Base-by-base conservation (phyloP, 768 basidiomycete genomes). In the Daedalea quercina region DNA sequence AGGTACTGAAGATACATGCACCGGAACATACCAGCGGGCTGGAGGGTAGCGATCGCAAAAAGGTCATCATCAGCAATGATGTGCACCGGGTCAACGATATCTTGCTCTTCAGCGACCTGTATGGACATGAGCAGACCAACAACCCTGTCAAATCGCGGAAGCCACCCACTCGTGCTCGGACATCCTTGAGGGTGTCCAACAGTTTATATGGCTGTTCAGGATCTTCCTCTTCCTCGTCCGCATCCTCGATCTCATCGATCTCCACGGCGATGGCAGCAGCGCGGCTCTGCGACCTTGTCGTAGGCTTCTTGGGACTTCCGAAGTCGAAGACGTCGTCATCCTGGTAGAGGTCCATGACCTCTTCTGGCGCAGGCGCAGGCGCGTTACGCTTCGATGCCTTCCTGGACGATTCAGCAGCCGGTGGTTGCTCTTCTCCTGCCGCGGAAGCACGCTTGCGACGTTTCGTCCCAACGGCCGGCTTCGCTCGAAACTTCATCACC, bases 221-320 rank as follows among this genome's bases (percentile, higher is more conserved):
- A 40, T 15, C 37, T 8, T 40, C 37, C 4, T 15, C 37, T 17
- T 9, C 34, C 44, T 50, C 41, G 46, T 56, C 59, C 17, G 56
- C 44, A 9, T 56, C 44, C 22, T 59, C 55, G n/a, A 55, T 54
- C 25, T 57, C 53, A 43, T 57, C 55, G 44, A 53, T 44, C 19
- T 57, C 56, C 12, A 40, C 37, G 37, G 7, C 19, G 7, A 40
- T 15, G 15, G 37, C 37, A 19, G 15, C 19, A 4, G 37, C 37
- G 37, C 37, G 37, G 3, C 4, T 40, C 37, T 40, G 13, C 15
- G 15, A 6, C 37, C 37, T 15, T 15, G 37, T 40, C 6, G 37
- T 19, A 40, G 37, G 15, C 37, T 40, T 40, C 15, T 40, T 15
- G 4, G 37, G 37, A 15, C 37, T 40, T 15, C 37, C 37, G 37